Base-by-base conservation (phyloP, 306 rosid genomes). In the Quercus berberidifolia region DNA sequence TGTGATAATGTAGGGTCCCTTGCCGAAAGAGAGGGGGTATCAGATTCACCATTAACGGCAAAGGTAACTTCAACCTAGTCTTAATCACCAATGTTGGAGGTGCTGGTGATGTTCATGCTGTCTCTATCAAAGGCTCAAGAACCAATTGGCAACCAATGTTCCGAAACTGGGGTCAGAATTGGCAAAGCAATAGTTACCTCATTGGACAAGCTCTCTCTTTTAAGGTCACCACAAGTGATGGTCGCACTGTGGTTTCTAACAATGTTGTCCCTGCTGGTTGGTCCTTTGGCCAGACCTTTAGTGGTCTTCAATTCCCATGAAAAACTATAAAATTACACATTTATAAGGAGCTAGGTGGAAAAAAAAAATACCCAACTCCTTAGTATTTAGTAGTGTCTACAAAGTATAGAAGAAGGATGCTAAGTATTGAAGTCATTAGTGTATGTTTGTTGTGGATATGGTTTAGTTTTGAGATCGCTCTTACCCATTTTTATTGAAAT, bases 151-250 rank as follows among this genome's bases (percentile, higher is more conserved):
- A 87, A 82, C 57, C 90, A n/a, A 87, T 93, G 94, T 83, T 92
- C 0, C 86, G 92, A 58, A 93, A 93, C 59, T 93, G 98, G 98
- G 98, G 98, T 0, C 98, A 93, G 69, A 93, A 93, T 54, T 93
- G 98, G 98, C 97, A 93, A 70, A 91, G 89, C 88, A 93, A 91
- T 74, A 14, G 86, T 21, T 23, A 81, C 79, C 89, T 93, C n/a
- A 78, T 89, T 8, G 93, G 97, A 25, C 98, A 90, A n/a, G 74
- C 84, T 80, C 92, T 93, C 14, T 93, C 97, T 1, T 91, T 93
- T 31, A 88, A 87, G 85, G 91, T 93, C 43, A 84, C 86, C 26
- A 75, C 92, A n/a, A 82, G 97, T 6, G 94, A 93, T 20, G 94
- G 98, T 0, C 89, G 84, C 55, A 87, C 86, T 1, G 46, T 91